Conservation (phyloP, 441 rosid species). For the Erysimum cheiri region DNA sequence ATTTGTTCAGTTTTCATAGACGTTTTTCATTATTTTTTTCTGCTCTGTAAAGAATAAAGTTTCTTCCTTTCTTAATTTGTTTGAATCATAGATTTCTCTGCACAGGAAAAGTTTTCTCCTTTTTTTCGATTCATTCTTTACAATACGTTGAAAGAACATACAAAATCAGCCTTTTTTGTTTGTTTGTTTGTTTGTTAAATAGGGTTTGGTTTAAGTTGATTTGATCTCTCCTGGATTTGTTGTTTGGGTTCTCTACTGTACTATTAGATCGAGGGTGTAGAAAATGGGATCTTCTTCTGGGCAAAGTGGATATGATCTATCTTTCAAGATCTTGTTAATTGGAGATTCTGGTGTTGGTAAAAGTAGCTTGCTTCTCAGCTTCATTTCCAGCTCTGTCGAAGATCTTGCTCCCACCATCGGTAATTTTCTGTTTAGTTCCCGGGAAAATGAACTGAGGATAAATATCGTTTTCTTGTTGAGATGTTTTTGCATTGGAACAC, state of each 20-base stretch:
- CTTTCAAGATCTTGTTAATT: conserved; percentile 74
- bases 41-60: conserved; percentile 33
- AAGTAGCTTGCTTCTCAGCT: conserved; percentile 69
- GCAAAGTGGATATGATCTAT: conserved; percentile 56
- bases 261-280: conserved; percentile 35
- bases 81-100: conserved; percentile 21
- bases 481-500: conserved; percentile 5
- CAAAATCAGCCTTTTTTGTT: neutral
- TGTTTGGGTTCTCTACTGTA: conserved; percentile 4
- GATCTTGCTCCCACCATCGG: conserved; percentile 63
- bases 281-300: conserved; percentile 67
- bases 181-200: conserved; percentile 27
- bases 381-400: conserved; percentile 59
- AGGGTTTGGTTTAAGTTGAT: conserved; percentile 22
- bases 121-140: conserved; percentile 15
- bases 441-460: conserved; percentile 11
- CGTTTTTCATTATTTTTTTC: conserved; percentile 31
- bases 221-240: conserved; percentile 31
- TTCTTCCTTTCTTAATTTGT: conserved; percentile 29
- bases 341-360: conserved; percentile 64
- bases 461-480: neutral
- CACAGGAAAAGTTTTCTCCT: conserved; percentile 22
- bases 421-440: conserved; percentile 26
- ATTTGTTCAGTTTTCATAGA: neutral
- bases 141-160: conserved; percentile 9